These are phyloP conservation scores for Elsinoe fawcettii DNA, from an alignment of 2,329 filamentous ascomycete genomes.

Conservation along the genomic window DNA sequence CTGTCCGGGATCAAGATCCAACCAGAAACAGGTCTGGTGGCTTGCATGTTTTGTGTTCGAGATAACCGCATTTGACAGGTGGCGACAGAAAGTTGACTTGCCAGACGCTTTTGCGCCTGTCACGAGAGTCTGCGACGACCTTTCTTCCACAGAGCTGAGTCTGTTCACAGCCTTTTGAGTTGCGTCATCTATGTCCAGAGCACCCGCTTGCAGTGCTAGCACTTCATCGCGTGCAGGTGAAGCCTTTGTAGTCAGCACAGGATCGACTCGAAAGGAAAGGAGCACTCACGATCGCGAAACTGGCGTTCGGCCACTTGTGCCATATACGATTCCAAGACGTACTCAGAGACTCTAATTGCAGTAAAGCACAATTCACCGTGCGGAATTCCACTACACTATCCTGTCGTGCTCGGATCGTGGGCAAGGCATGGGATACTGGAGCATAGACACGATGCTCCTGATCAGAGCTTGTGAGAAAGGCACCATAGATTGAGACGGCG, in stretches of 20 bases:
- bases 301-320: conserved; percentile 29
- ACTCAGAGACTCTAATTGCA: conserved; percentile 50
- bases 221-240: background rate
- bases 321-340: conserved; percentile 62
- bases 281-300: conserved; percentile 14
- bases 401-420: conserved; percentile 42
- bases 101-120: conserved; percentile 65
- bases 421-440: conserved; percentile 61
- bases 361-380: conserved; percentile 42
- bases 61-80: conserved; percentile 60
- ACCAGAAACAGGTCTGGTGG: conserved; percentile 37
- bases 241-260: background rate
- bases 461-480: conserved; percentile 47
- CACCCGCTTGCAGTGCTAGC: background rate
- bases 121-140: conserved; percentile 48
- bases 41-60: conserved; percentile 35
- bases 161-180: conserved; percentile 22
- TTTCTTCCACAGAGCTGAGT: conserved; percentile 45
- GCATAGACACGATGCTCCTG: conserved; percentile 53
- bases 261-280: background rate
- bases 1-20: conserved; percentile 72
- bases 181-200: conserved; percentile 24
- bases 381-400: conserved; percentile 50
- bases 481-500: conserved; percentile 57
- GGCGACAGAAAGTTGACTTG: conserved; percentile 65